A percentile compares a stretch with the other conserved stretches of the same genome.
Conservation (phyloP, 768 basidiomycete species). For the Tylopilus sp. region DNA sequence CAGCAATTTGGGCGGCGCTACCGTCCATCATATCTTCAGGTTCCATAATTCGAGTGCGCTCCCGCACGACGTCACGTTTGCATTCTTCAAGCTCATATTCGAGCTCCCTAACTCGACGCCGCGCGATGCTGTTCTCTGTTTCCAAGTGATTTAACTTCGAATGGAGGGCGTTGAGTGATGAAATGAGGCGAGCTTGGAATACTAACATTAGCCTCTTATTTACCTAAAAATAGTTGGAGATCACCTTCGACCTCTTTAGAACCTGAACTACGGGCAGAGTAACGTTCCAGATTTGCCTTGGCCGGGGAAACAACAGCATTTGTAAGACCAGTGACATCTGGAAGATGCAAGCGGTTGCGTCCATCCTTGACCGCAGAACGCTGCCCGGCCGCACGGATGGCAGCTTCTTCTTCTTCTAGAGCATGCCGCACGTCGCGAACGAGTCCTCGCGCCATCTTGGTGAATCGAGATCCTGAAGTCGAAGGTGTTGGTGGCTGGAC, state of each 20-base stretch:
- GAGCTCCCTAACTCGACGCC: slow-evolving; percentile 79
- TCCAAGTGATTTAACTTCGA: slow-evolving; percentile 70
- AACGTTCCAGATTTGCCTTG: slow-evolving; percentile 50
- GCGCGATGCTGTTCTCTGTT: slow-evolving; percentile 77
- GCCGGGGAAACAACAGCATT: slow-evolving; percentile 74
- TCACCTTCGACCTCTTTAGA: slow-evolving; percentile 66
- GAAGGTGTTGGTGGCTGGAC: slow-evolving; percentile 64
- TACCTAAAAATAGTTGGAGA: slow-evolving; percentile 6
- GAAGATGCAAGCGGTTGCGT: slow-evolving; percentile 53
- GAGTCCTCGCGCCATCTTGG: slow-evolving; percentile 54
- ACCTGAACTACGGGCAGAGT: slow-evolving; percentile 43
- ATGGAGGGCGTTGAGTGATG: slow-evolving; percentile 62
- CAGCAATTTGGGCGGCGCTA: slow-evolving; percentile 11
- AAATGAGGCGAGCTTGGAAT: slow-evolving; percentile 53
- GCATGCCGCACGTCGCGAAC: slow-evolving; percentile 52
- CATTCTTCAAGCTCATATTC: slow-evolving; percentile 84
- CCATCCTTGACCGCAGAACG: slow-evolving; percentile 23
- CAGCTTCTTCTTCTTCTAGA: slow-evolving; percentile 18
- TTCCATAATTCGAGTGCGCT: slow-evolving; percentile 62
- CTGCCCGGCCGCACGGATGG: neutral
- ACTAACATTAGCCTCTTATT: neutral
- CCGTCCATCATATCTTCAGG: slow-evolving; percentile 40
- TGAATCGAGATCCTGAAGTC: slow-evolving; percentile 52
- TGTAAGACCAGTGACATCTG: slow-evolving; percentile 83
- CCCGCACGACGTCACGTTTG: slow-evolving; percentile 70